These are phyloP conservation scores for Botryosphaeria dothidea DNA, from an alignment of 2,329 filamentous ascomycete species.

Conservation along the genomic window DNA sequence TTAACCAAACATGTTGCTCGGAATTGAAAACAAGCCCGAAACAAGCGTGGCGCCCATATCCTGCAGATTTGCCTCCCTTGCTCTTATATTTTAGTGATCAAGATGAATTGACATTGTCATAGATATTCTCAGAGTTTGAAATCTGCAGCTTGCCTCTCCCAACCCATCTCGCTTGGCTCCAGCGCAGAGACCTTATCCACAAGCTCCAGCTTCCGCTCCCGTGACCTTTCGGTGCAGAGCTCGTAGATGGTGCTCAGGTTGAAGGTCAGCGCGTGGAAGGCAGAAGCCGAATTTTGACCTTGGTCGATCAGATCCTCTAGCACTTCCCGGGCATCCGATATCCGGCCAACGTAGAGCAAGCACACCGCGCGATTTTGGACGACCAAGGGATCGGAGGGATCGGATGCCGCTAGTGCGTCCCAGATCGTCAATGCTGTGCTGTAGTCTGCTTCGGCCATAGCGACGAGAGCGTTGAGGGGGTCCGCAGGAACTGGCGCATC, in stretches of 20 bases:
- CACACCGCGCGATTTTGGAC: slow-evolving; percentile 83
- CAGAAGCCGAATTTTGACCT: slow-evolving; percentile 49
- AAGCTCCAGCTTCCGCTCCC: slow-evolving; percentile 68
- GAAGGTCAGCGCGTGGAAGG: slow-evolving; percentile 79
- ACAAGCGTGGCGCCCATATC: no score
- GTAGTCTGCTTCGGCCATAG: slow-evolving; percentile 78
- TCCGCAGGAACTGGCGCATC: slow-evolving; percentile 29
- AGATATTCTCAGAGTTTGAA: slow-evolving; percentile 66
- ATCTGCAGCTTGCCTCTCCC: slow-evolving; percentile 71
- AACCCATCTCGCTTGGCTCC: slow-evolving; percentile 55
- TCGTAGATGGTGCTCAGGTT: slow-evolving; percentile 92
- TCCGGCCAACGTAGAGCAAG: slow-evolving; percentile 75
- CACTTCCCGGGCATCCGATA: slow-evolving; percentile 62
- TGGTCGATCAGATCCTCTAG: slow-evolving; percentile 66
- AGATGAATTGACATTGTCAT: neutral
- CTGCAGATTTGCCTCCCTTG: neutral
- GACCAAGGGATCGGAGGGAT: slow-evolving; percentile 65
- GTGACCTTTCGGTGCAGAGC: slow-evolving; percentile 77
- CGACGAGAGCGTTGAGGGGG: slow-evolving; percentile 67
- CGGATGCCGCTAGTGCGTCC: slow-evolving; percentile 51
- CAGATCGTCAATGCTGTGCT: slow-evolving; percentile 64
- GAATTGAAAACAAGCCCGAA: no score
- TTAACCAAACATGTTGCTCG: no score
- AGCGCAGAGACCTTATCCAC: slow-evolving; percentile 68
- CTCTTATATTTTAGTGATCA: neutral